Base-by-base conservation (phyloP, 164 flowering plant genomes). In the Dillenia turbinata region DNA sequence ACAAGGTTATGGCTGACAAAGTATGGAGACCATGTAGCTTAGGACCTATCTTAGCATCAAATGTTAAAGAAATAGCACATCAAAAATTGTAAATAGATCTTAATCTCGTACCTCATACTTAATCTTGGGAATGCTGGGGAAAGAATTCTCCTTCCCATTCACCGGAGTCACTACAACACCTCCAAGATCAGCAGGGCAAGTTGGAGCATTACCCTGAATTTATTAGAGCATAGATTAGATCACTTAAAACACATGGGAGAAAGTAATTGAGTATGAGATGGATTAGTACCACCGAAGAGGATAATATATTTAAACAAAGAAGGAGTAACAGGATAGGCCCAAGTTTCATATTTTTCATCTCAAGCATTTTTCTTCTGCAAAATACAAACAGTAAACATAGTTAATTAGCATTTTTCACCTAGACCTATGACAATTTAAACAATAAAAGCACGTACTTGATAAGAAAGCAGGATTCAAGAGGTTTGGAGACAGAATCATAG, bases 91-190 rank as follows among this genome's bases (percentile, higher is more conserved):
- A 56, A 46, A 63, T 22, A 11, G 33, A 59, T 10, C 14, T 45
- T 44, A 16, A 59, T 12, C 12, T 40, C 12, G 40, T 73, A 94
- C 99, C 97, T 95, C 99, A 74, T 88, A 92, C 71, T 88, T 85
- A 66, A 95, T 92, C 61, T 90, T 79, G 26, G 90, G 85, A 76
- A 95, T 88, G 9, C 72, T 81, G 9, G 97, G 96, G 71, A 92
- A n/a, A 92, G 73, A 95, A 95, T 54, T 95, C 99, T 24, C 97
- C 97, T 67, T 88, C 69, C 99, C 97, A 95, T 47, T 88, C 90
- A 70, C 66, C 90, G 0, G 82, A 71, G 61, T 63, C 75, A 16
- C 62, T 22, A 54, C 96, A 84, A 64, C 75, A 10, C 63, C 64
- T 11, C 61, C 77, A 58, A 72, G 52, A 77, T 85, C 79, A 61